Evolutionary conservation across 2,329 filamentous ascomycete species (phyloP).

Genomic region (Zasmidium citrigriseum): DNA sequence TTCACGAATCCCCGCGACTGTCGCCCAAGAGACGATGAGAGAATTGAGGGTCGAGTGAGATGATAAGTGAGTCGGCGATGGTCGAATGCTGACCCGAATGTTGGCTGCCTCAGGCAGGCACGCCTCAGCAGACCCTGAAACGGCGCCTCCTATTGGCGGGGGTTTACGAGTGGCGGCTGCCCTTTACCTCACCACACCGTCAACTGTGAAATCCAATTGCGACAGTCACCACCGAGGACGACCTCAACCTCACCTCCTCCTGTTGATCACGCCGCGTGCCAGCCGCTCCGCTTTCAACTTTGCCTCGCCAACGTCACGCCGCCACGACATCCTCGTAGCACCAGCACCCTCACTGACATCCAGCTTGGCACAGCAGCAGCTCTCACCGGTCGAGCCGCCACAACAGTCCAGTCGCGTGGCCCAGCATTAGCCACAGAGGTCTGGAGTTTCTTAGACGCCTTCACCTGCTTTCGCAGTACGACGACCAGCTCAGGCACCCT

Average conservation of each 20-base stretch:
- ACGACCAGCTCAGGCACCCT: not conserved
- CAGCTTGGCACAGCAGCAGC: not conserved
- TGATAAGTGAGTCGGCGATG: not conserved
- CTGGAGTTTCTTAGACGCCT: not conserved
- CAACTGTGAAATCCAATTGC: not conserved
- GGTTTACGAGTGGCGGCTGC: not conserved
- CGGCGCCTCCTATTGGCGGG: not conserved
- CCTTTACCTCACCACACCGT: not conserved
- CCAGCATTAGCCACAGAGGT: not conserved
- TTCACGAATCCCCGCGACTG: too few relatives aligned
- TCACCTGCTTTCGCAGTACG: too few relatives aligned
- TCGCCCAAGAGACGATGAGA: too few relatives aligned
- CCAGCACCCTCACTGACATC: not conserved
- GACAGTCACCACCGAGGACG: not conserved
- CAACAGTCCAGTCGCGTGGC: not conserved
- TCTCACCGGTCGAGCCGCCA: not conserved
- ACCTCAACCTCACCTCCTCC: not conserved
- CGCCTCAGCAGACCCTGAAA: too few relatives aligned
- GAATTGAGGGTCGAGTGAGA: not conserved
- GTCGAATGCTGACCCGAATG: not conserved
- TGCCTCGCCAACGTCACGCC: not conserved
- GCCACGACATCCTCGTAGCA: not conserved
- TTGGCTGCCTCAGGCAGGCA: not conserved
- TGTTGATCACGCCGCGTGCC: not conserved
- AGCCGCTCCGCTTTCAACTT: not conserved